These are phyloP conservation scores for Tuber magnatum DNA, from an alignment of 495 filamentous ascomycete species.

Conservation along the genomic window DNA sequence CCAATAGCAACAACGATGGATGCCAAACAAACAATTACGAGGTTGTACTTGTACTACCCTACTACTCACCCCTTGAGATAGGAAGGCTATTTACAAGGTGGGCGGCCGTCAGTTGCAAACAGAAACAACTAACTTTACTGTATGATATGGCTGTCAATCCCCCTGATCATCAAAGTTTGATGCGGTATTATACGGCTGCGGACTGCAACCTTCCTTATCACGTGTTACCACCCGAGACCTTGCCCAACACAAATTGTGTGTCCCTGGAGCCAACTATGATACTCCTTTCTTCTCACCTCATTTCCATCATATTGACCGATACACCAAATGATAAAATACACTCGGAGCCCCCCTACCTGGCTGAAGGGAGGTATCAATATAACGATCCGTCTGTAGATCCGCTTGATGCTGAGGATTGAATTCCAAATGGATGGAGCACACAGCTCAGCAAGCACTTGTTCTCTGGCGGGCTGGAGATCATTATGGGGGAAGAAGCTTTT, in stretches of 20 bases:
- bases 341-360: background rate
- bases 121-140: slow-evolving; percentile 5
- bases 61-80: background rate
- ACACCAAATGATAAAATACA: background rate
- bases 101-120: background rate
- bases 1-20: background rate
- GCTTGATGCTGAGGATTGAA: background rate
- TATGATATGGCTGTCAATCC: background rate
- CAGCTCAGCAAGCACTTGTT: background rate
- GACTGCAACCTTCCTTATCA: slow-evolving; percentile 2
- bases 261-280: background rate
- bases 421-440: background rate
- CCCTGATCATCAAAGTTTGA: slow-evolving; percentile 4
- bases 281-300: background rate
- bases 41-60: background rate
- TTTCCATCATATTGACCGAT: background rate
- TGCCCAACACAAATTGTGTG: background rate
- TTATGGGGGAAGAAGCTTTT: slow-evolving; percentile 18
- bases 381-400: background rate
- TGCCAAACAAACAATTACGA: background rate
- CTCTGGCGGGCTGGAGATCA: slow-evolving; percentile 4
- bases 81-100: background rate
- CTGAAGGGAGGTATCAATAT: background rate
- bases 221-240: background rate
- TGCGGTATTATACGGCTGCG: background rate